Conservation (phyloP, 2,329 filamentous ascomycete species). For the Cladosporium cucumerinum region DNA sequence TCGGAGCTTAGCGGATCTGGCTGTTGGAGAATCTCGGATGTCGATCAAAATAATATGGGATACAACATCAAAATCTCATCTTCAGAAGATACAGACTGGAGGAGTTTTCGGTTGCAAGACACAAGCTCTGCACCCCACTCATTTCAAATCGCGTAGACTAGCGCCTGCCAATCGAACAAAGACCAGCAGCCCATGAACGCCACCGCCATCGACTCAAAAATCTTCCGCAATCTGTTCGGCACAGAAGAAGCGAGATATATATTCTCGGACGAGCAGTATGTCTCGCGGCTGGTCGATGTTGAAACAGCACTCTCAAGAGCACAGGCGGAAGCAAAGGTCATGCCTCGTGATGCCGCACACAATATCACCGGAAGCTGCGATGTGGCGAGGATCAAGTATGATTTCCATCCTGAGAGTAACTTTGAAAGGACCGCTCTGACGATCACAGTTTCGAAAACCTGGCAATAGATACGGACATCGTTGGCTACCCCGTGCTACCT, state of each 20-base stretch:
- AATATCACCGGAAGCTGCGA: constrained; percentile 20
- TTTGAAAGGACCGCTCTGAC: not conserved
- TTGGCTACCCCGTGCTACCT: constrained; percentile 33
- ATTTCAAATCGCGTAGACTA: not conserved
- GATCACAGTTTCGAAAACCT: not conserved
- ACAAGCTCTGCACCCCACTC: too few species aligned
- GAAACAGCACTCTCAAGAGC: constrained; percentile 8
- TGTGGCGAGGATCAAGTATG: not conserved
- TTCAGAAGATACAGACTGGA: too few species aligned
- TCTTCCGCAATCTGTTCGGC: constrained; percentile 20
- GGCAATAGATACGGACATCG: constrained; percentile 27
- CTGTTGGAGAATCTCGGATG: not conserved
- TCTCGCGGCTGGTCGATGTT: constrained; percentile 3
- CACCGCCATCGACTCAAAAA: constrained; percentile 26
- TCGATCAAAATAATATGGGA: not conserved
- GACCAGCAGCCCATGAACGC: constrained; percentile 22
- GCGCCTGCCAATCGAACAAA: not conserved
- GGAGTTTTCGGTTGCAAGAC: too few species aligned
- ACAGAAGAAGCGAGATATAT: not conserved
- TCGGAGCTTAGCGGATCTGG: not conserved
- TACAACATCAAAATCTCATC: not conserved
- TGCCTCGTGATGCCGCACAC: constrained; percentile 26
- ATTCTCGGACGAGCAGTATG: constrained; percentile 7
- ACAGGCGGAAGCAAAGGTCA: constrained; percentile 5
- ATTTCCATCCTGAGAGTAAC: not conserved